phyloP scores from a whole-genome alignment of 1,284 basidiomycete species.

The Stygiomarasmius scandens region DNA sequence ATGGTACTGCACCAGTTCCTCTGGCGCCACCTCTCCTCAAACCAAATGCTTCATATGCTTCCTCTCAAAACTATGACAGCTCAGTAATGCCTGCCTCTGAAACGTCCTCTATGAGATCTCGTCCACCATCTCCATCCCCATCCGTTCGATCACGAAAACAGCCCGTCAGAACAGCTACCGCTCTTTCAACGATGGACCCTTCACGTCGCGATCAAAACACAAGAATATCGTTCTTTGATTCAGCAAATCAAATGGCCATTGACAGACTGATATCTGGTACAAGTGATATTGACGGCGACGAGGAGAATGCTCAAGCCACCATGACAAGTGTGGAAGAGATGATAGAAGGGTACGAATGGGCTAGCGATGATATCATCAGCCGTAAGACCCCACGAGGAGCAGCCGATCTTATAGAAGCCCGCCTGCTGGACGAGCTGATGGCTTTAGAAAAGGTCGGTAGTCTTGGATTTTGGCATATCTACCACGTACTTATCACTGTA shows the following conservation, averaged over 20 bases:
- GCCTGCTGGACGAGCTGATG: conserved; percentile 84
- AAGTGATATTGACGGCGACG: conserved; percentile 62
- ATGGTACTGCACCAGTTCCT: conserved; percentile 5
- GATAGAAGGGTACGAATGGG: conserved; percentile 98
- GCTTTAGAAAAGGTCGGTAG: conserved; percentile 85
- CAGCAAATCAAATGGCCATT: conserved; percentile 68
- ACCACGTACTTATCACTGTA: background rate
- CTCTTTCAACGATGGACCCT: conserved; percentile 25
- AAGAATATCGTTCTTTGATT: conserved; percentile 80
- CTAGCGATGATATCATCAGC: conserved; percentile 69
- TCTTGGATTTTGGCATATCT: conserved; percentile 5
- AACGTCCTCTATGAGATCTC: conserved; percentile 23
- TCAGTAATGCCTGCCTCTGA: conserved; percentile 6
- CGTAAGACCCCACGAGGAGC: conserved; percentile 68
- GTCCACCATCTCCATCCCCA: conserved; percentile 33
- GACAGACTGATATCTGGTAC: conserved; percentile 73
- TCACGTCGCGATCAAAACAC: conserved; percentile 63
- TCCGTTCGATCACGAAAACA: conserved; percentile 24
- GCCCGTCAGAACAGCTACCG: conserved; percentile 13
- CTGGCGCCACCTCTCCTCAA: background rate
- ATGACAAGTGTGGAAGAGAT: conserved; percentile 95
- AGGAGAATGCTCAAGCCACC: conserved; percentile 78
- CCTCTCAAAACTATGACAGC: conserved; percentile 3
- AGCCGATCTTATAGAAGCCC: conserved; percentile 86
- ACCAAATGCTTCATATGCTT: background rate